Percentiles rank a stretch among this genome's conserved stretches.
phyloP scores from a whole-genome alignment of 2,329 filamentous ascomycete species.

The Alternaria arbusti region DNA sequence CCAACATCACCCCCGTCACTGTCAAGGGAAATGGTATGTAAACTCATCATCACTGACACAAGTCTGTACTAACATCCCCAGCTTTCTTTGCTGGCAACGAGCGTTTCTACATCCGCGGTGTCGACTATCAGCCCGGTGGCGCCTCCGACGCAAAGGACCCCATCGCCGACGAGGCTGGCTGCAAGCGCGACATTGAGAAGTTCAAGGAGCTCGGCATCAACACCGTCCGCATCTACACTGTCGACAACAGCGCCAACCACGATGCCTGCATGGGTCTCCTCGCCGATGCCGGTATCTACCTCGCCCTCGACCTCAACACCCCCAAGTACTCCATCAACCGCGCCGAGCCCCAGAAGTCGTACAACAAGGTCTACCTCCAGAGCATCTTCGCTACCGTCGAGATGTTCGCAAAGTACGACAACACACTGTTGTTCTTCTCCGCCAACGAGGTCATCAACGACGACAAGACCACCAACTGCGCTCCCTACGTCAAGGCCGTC shows the following conservation, averaged over 20 bases:
- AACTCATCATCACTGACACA: neutral
- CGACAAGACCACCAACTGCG: conserved; percentile 65
- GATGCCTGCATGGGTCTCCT: conserved; percentile 84
- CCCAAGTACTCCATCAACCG: conserved; percentile 89
- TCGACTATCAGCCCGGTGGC: conserved; percentile 72
- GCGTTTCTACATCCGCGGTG: conserved; percentile 67
- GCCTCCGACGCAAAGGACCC: conserved; percentile 72
- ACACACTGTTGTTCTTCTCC: conserved; percentile 85
- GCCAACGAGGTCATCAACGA: conserved; percentile 81
- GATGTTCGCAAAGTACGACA: conserved; percentile 80
- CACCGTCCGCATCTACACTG: conserved; percentile 88
- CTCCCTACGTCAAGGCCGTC: conserved; percentile 74
- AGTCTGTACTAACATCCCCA: conserved; percentile 32
- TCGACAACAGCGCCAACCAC: conserved; percentile 84
- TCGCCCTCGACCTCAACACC: conserved; percentile 91
- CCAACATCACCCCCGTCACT: conserved; percentile 60
- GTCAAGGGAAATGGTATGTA: conserved; percentile 66
- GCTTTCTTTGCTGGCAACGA: conserved; percentile 68
- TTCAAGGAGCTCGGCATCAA: conserved; percentile 90
- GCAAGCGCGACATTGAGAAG: conserved; percentile 78
- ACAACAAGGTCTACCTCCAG: conserved; percentile 86
- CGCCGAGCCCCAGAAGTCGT: conserved; percentile 72
- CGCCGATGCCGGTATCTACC: conserved; percentile 86
- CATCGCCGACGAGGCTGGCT: conserved; percentile 72
- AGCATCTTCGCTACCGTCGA: conserved; percentile 88